A percentile compares a stretch with the other conserved stretches of the same genome.
These are phyloP conservation scores for Zopfia rhizophila DNA, from an alignment of 2,329 filamentous ascomycete species.

Conservation along the genomic window DNA sequence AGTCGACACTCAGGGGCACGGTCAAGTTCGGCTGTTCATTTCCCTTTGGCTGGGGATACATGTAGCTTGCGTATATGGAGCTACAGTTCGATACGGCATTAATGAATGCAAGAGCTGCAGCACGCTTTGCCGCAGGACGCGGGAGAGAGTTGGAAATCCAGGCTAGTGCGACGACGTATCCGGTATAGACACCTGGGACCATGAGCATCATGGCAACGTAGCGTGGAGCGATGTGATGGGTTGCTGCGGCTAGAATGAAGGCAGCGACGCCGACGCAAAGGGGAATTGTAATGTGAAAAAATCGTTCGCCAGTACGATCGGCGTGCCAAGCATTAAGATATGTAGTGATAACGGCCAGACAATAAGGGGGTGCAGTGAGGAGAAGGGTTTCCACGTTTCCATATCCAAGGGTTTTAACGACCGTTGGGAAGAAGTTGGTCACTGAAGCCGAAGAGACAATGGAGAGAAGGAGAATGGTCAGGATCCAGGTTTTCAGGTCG, in stretches of 20 bases:
- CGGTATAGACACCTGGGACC: slow-evolving; percentile 69
- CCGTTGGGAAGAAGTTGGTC: slow-evolving; percentile 58
- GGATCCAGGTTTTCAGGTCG: slow-evolving; percentile 54
- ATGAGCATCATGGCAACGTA: slow-evolving; percentile 80
- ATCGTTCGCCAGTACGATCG: slow-evolving; percentile 76
- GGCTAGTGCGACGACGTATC: slow-evolving; percentile 70
- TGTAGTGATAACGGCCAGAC: slow-evolving; percentile 68
- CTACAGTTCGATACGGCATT: slow-evolving; percentile 77
- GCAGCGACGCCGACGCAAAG: slow-evolving; percentile 69
- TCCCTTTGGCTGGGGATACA: slow-evolving; percentile 66
- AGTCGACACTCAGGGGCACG: slow-evolving; percentile 75
- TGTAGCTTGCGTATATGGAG: slow-evolving; percentile 75
- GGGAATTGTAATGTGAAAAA: slow-evolving; percentile 72
- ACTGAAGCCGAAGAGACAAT: slow-evolving; percentile 53
- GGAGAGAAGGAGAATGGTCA: slow-evolving; percentile 52
- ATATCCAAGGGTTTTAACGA: slow-evolving; percentile 68
- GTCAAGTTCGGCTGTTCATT: slow-evolving; percentile 51
- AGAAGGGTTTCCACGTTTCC: slow-evolving; percentile 63
- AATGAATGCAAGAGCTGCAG: slow-evolving; percentile 77
- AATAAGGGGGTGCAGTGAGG: slow-evolving; percentile 64
- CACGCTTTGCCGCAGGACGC: slow-evolving; percentile 78
- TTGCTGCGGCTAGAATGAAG: slow-evolving; percentile 75
- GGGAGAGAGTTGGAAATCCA: slow-evolving; percentile 84
- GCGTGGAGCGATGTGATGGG: slow-evolving; percentile 67
- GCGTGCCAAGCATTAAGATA: slow-evolving; percentile 76